Evolutionary conservation across 2,329 filamentous ascomycete species (phyloP).

Genomic region (Verticillium zaregamsianum): DNA sequence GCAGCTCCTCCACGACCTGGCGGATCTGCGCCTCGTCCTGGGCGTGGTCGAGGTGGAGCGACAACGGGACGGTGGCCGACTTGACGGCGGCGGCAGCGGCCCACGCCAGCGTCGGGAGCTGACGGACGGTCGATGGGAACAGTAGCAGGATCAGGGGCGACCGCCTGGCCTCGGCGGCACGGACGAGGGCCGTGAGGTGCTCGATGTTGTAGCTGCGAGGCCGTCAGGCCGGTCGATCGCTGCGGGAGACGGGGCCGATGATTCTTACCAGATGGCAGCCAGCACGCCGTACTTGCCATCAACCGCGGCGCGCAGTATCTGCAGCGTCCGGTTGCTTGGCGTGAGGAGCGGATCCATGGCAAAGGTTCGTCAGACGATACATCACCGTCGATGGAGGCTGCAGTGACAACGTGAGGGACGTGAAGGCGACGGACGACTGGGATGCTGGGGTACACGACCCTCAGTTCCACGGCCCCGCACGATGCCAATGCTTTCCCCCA

Average conservation of each 20-base stretch:
- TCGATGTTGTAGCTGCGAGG: constrained; percentile 63
- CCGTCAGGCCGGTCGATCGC: background rate
- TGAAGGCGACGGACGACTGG: too few relatives aligned
- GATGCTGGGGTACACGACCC: too few relatives aligned
- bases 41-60: constrained; percentile 64
- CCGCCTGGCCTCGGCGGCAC: constrained; percentile 62
- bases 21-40: constrained; percentile 56
- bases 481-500: background rate
- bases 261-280: constrained; percentile 32
- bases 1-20: constrained; percentile 45
- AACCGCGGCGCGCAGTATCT: constrained; percentile 47
- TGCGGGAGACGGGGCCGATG: background rate
- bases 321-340: constrained; percentile 3
- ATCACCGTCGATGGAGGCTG: background rate
- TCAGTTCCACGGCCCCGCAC: background rate
- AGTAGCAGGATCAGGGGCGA: constrained; percentile 66
- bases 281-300: constrained; percentile 51
- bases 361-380: background rate
- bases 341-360: background rate
- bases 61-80: constrained; percentile 51
- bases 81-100: constrained; percentile 50
- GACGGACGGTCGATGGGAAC: constrained; percentile 69
- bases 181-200: constrained; percentile 62
- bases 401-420: background rate
- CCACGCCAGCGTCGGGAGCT: constrained; percentile 48